A percentile compares a stretch with the other conserved stretches of the same genome.
phyloP scores from a whole-genome alignment of 306 rosid species.

The Inga leiocalycina region DNA sequence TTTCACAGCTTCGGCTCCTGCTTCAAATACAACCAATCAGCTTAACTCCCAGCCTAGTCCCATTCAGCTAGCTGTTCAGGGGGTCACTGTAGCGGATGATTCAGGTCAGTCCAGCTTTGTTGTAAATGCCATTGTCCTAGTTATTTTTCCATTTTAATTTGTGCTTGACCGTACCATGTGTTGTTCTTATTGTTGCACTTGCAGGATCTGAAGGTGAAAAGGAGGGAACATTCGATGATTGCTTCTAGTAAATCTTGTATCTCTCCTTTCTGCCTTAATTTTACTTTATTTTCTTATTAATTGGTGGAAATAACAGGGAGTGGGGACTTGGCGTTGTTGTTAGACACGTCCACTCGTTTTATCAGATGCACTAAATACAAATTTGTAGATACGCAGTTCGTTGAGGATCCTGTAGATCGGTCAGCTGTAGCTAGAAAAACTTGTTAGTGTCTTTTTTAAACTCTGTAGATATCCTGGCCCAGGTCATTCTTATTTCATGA shows the following conservation, averaged over 20 bases:
- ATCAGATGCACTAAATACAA: slow-evolving; percentile 28
- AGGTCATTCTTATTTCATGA: slow-evolving; percentile 22
- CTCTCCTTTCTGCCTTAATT: slow-evolving; percentile 46
- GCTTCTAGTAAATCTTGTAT: slow-evolving; percentile 66
- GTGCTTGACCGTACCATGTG: slow-evolving; percentile 22
- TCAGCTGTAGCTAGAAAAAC: slow-evolving; percentile 42
- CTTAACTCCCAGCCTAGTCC: slow-evolving; percentile 47
- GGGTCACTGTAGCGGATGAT: slow-evolving; percentile 65
- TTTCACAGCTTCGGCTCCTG: slow-evolving; percentile 67
- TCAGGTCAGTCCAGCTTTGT: slow-evolving; percentile 68
- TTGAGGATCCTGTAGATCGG: slow-evolving; percentile 47
- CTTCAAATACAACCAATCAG: slow-evolving; percentile 40
- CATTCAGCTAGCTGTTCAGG: slow-evolving; percentile 65
- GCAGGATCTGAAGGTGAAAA: slow-evolving; percentile 77
- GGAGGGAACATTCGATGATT: slow-evolving; percentile 85
- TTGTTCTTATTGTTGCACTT: slow-evolving; percentile 41
- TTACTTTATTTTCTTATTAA: slow-evolving; percentile 21
- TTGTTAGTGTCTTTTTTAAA: slow-evolving; percentile 28
- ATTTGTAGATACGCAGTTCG: slow-evolving; percentile 43
- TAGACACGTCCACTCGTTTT: slow-evolving; percentile 31
- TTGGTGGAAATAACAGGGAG: slow-evolving; percentile 30
- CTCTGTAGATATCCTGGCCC: slow-evolving; percentile 27
- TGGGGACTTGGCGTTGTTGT: slow-evolving; percentile 30
- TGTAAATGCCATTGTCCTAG: slow-evolving; percentile 25
- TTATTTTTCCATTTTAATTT: slow-evolving; percentile 19